Conservation (phyloP, 2,329 filamentous ascomycete genomes). For the Dothideomycetidae sp. region DNA sequence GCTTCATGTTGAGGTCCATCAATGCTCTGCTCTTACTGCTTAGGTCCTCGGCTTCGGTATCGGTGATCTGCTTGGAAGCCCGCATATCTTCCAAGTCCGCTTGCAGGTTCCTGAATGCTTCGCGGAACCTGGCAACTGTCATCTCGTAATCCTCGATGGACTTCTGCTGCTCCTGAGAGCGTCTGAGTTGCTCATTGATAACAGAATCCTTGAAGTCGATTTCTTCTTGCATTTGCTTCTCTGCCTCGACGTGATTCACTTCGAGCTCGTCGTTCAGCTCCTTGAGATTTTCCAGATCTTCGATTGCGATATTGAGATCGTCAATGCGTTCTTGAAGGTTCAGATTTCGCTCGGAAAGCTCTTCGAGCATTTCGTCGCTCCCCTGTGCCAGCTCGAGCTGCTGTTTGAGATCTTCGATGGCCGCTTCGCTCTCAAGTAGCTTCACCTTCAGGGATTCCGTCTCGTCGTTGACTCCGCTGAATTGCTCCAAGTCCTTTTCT, state of each 20-base stretch:
- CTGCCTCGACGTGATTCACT: constrained; percentile 79
- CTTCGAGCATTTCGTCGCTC: constrained; percentile 87
- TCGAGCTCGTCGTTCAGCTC: constrained; percentile 93
- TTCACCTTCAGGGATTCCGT: constrained; percentile 58
- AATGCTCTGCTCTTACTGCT: constrained; percentile 80
- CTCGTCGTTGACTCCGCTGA: constrained; percentile 39
- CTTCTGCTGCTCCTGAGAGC: constrained; percentile 62
- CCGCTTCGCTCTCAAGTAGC: constrained; percentile 55
- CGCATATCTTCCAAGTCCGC: constrained; percentile 82
- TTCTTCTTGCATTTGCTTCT: constrained; percentile 88
- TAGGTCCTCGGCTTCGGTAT: constrained; percentile 82
- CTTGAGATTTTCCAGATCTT: constrained; percentile 76
- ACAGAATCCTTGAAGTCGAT: constrained; percentile 76
- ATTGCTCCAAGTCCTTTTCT: constrained; percentile 28
- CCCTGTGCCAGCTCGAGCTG: constrained; percentile 81
- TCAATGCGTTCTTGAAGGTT: constrained; percentile 69
- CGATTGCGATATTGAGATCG: constrained; percentile 65
- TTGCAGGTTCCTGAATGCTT: constrained; percentile 75
- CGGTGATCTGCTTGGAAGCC: constrained; percentile 80
- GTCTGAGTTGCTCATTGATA: constrained; percentile 66
- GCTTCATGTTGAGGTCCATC: constrained; percentile 91
- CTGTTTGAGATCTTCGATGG: constrained; percentile 72
- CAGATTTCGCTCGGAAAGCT: constrained; percentile 78
- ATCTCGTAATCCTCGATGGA: constrained; percentile 78
- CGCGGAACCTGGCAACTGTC: constrained; percentile 74